phyloP scores from a whole-genome alignment of 2,329 filamentous ascomycete species.

The Penicillium brevicompactum region DNA sequence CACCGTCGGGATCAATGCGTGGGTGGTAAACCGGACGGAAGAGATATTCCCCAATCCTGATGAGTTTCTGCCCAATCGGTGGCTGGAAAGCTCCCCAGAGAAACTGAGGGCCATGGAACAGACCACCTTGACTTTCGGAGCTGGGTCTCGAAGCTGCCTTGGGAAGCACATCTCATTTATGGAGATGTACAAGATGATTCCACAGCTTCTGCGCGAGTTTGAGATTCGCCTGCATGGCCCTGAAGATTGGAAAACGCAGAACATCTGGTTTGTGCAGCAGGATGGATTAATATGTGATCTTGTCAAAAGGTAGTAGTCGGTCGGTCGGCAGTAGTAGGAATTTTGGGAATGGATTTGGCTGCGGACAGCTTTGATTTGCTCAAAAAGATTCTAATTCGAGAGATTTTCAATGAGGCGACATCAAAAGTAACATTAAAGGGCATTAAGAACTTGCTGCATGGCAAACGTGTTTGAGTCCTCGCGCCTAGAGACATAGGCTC shows the following conservation, averaged over 20 bases:
- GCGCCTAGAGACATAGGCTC: constrained; percentile 79
- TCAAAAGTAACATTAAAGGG: constrained; percentile 48
- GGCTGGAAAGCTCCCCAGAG: constrained; percentile 21
- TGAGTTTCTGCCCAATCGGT: constrained; percentile 25
- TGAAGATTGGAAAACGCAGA: constrained; percentile 14
- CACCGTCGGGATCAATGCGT: constrained; percentile 36
- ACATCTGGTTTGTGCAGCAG: constrained; percentile 26
- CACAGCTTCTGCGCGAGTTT: constrained; percentile 42
- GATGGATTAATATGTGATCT: constrained; percentile 10
- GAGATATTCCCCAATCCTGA: constrained; percentile 8
- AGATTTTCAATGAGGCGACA: too few species aligned
- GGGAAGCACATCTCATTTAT: constrained; percentile 58
- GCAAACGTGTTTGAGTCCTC: constrained; percentile 81
- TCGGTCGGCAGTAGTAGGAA: too few species aligned
- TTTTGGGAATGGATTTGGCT: too few species aligned
- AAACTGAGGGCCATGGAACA: constrained; percentile 21
- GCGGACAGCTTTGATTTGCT: too few species aligned
- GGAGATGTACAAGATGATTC: constrained; percentile 63
- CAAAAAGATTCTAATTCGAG: too few species aligned
- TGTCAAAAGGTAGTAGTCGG: background rate
- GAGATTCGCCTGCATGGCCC: constrained; percentile 16
- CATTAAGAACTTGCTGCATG: constrained; percentile 78
- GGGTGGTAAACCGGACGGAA: constrained; percentile 31
- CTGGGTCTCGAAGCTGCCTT: constrained; percentile 57
- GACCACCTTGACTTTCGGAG: constrained; percentile 50